Evolutionary conservation across 176 grass and related monocot genomes (phyloP).

Genomic region (Thinopyrum elongatum): DNA sequence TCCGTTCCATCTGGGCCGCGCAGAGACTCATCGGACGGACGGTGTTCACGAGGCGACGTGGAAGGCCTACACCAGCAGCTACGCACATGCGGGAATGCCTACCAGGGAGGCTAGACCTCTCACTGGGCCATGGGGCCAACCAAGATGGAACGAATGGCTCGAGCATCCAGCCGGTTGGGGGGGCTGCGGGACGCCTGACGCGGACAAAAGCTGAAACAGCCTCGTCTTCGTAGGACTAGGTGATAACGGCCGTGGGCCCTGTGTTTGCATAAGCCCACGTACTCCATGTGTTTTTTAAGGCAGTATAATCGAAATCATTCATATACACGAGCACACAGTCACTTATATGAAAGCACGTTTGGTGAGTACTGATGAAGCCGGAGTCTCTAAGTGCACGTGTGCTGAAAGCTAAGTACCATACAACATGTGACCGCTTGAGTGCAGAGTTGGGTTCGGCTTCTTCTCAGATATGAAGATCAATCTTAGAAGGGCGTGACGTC

Average conservation of each 20-base stretch:
- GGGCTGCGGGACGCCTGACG: conserved; percentile 25
- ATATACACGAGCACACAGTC: too few relatives aligned
- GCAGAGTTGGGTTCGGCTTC: too few relatives aligned
- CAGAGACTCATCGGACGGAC: not conserved
- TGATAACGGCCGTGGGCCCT: not conserved
- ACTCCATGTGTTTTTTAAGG: too few relatives aligned
- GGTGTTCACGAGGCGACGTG: not conserved
- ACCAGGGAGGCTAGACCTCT: not conserved
- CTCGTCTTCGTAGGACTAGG: not conserved
- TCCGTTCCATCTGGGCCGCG: not conserved
- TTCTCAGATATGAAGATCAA: too few relatives aligned
- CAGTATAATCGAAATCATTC: too few relatives aligned
- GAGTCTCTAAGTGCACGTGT: too few relatives aligned
- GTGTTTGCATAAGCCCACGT: too few relatives aligned
- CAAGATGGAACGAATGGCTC: not conserved
- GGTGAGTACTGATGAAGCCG: too few relatives aligned
- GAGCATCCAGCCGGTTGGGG: not conserved
- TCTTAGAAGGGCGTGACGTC: too few relatives aligned
- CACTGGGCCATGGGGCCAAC: not conserved
- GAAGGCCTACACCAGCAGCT: not conserved
- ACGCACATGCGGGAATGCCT: conserved; percentile 17
- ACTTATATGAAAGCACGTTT: too few relatives aligned
- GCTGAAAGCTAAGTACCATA: too few relatives aligned
- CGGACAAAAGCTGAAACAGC: conserved; percentile 8
- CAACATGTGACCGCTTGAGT: too few relatives aligned